Base-by-base conservation (phyloP, 352 stramenopile genomes). In the Pythium folliculosum region DNA sequence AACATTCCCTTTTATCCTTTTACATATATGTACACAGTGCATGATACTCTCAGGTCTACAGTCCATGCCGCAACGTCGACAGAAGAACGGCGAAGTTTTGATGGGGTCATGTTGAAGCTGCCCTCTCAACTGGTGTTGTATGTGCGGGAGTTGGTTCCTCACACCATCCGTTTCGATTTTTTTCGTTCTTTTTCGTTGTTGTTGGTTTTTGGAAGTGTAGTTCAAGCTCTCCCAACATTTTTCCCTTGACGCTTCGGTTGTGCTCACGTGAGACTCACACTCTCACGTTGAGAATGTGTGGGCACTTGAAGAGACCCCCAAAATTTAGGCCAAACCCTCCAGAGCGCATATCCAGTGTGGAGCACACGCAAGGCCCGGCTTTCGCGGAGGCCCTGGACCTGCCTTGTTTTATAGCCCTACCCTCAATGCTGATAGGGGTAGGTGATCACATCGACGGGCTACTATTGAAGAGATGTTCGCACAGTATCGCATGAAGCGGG, bases 81-180 rank as follows among this genome's bases (percentile, higher is more conserved):
- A 12, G 35, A 40, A 40, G 35, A 52, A 49, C 44, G 19, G 3
- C 48, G 48, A 54, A 54, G 48, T 38, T 54, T 37, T 54, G 48
- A 21, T 54, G 48, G 48, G 23, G 6, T 54, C 48, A 54, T 37
- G 48, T 54, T 54, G 48, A 54, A 54, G 48, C 48, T 54, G 48
- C 23, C 48, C 7, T 49, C 6, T 6, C 35, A 40, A 40, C 35
- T 6, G 23, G 7, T 37, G 13, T 32, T 8, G 21, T 13, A 54
- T 37, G 5, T 5, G 10, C 2, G 22, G 5, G 23, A 37, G n/a
- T 38, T n/a, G n/a, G n/a, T n/a, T n/a, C n/a, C n/a, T 54, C 17
- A 6, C 48, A 54, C 48, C 19, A 38, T 2, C 48, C 22, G 35
- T 54, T 19, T 8, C 6, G 9, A 19, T 54, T 54, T 54, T 52